Percentiles rank a stretch among this genome's conserved stretches.
phyloP scores from a whole-genome alignment of 2,329 filamentous ascomycete species.

The Fusarium sp. region DNA sequence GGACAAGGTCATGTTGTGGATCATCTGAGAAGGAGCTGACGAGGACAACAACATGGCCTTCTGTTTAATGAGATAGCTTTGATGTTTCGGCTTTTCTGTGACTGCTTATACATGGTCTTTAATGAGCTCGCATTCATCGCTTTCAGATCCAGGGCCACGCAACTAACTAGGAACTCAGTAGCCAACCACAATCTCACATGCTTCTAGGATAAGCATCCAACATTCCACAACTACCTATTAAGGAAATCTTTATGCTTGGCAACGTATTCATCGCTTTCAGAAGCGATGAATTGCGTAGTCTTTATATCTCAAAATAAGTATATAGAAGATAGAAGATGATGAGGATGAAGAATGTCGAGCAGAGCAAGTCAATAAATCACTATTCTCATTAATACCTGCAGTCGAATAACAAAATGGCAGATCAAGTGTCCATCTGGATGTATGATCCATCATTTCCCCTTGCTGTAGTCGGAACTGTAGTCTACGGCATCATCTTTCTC shows the following conservation, averaged over 20 bases:
- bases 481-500: slow-evolving; percentile 54
- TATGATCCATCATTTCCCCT: slow-evolving; percentile 58
- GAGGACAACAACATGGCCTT: not conserved
- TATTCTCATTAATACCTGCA: not conserved
- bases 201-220: not conserved
- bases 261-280: slow-evolving; percentile 36
- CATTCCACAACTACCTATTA: not conserved
- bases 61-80: not conserved
- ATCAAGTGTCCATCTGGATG: slow-evolving; percentile 53
- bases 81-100: not conserved
- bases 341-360: not conserved
- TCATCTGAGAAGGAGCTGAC: not conserved
- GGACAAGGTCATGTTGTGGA: not conserved
- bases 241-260: slow-evolving; percentile 2
- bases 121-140: slow-evolving; percentile 35
- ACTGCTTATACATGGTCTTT: slow-evolving; percentile 30
- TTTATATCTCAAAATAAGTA: slow-evolving; percentile 1
- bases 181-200: slow-evolving; percentile 11
- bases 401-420: slow-evolving; percentile 27
- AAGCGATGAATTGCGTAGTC: slow-evolving; percentile 20
- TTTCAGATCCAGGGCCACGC: slow-evolving; percentile 4
- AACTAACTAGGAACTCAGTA: not conserved
- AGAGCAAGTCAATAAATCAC: not conserved
- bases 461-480: slow-evolving; percentile 54
- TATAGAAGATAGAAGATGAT: not conserved